Evolutionary conservation across 345 rosid genomes (phyloP), one percentile per base, ranked within the genome.

Genomic region (Angophora floribunda): DNA sequence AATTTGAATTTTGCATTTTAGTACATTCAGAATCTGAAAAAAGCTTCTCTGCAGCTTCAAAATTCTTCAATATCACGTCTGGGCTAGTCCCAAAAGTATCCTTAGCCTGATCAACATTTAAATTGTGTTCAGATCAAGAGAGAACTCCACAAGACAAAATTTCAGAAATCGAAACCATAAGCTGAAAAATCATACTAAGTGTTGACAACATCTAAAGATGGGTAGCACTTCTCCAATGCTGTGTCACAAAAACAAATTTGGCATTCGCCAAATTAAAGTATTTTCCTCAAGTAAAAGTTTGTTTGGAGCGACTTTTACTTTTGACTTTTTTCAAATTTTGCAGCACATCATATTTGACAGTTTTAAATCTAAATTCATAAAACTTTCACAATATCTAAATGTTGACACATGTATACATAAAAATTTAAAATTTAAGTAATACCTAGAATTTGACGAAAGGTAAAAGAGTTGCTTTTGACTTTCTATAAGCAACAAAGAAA

Each of bases 21-120:
- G 91, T 91, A 90, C 93, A 93, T 89, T 94, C 96, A 85, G 95
- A 93, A 91, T 94, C 98, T 51, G 95, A 92, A 50, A 94, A 88
- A 87, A 92, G 94, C 88, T 91, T 93, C 80, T 90, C 94, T 67
- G 57, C 91, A 79, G 91, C 94, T 88, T 89, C 92, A 53, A 52
- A 87, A 88, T 92, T 93, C 87, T 91, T 92, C 70, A 65, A 88
- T 63, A 88, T 89, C 86, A 90, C 88, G 11, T 92, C 94, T 75
- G 91, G 89, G 85, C 88, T 91, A 85, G 89, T 89, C 85, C 80
- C 78, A 49, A 45, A 70, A 59, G 78, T 88, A 89, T 90, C 88
- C 90, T 91, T 92, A 67, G 86, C 91, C 96, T 94, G 89, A 86
- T 90, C 49, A 88, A 85, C 49, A 53, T 44, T 75, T 70, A 61